Evolutionary conservation across 805 yeast species (phyloP).

Genomic region (Cyberlindnera sargentensis): DNA sequence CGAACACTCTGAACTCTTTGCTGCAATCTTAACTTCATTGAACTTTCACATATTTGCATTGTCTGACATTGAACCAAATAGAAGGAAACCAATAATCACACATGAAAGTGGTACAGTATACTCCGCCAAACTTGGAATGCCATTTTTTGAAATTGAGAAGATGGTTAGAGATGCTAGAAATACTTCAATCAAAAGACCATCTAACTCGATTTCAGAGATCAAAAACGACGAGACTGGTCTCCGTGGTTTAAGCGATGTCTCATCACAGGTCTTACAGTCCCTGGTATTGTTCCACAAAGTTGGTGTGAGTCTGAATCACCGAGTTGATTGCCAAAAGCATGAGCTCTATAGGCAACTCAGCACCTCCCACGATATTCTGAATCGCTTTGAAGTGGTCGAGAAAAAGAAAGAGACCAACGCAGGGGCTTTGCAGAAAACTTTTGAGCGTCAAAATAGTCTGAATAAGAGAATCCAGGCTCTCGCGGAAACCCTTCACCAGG

Average conservation of each 20-base stretch:
- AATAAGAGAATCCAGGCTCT: conserved; percentile 27
- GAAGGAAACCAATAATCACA: neutral
- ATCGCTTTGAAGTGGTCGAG: conserved; percentile 12
- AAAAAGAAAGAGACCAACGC: conserved; percentile 10
- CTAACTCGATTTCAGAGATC: conserved; percentile 1
- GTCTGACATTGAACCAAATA: neutral
- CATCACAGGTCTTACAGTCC: conserved; percentile 13
- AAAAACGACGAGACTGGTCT: conserved; percentile 13
- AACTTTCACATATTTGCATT: conserved; percentile 4
- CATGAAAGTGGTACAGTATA: neutral
- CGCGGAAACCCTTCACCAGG: conserved; percentile 19
- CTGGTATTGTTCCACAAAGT: conserved; percentile 23
- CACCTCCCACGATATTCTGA: conserved; percentile 19
- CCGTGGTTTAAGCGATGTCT: conserved; percentile 14
- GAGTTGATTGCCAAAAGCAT: conserved; percentile 31
- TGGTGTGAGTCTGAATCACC: conserved; percentile 29
- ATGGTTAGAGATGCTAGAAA: conserved; percentile 1
- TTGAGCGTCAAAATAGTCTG: conserved; percentile 28
- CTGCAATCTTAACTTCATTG: conserved; percentile 2
- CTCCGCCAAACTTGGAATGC: conserved; percentile 3
- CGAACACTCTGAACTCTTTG: conserved; percentile 4
- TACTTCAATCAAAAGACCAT: conserved; percentile 3
- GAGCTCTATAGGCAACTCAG: conserved; percentile 37
- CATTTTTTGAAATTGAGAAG: conserved; percentile 8
- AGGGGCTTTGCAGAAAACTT: conserved; percentile 12